A percentile compares a stretch with the other conserved stretches of the same genome.
Conservation (phyloP, 441 rosid genomes). For the Populus hybrid region DNA sequence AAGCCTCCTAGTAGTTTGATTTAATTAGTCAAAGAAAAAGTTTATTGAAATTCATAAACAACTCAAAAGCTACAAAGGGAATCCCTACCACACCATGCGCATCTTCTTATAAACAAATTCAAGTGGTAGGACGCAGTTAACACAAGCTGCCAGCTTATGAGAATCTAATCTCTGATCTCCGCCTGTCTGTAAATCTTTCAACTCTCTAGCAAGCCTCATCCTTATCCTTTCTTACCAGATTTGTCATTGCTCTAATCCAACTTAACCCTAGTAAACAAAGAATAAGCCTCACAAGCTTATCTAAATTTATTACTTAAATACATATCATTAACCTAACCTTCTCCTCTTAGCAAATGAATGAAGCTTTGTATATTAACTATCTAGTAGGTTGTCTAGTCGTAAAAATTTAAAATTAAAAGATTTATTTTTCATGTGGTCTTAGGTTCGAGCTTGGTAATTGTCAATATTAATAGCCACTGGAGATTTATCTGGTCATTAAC, state of each 20-base stretch:
- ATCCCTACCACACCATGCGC: slow-evolving; percentile 42
- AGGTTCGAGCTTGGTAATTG: too few species aligned
- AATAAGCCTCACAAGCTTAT: not conserved
- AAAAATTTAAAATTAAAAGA: too few species aligned
- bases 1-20: not conserved
- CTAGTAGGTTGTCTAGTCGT: too few species aligned
- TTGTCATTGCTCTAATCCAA: slow-evolving; percentile 18
- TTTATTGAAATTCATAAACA: slow-evolving; percentile 27
- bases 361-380: not conserved
- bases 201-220: slow-evolving; percentile 30
- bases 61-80: slow-evolving; percentile 36
- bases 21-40: slow-evolving; percentile 16
- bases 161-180: slow-evolving; percentile 29
- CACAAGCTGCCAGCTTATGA: slow-evolving; percentile 22
- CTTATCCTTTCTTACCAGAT: slow-evolving; percentile 41
- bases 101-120: slow-evolving; percentile 17
- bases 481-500: too few species aligned
- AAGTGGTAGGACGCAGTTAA: slow-evolving; percentile 22
- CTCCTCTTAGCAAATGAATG: not conserved
- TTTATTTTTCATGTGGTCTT: too few species aligned
- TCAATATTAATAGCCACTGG: too few species aligned
- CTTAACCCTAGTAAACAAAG: slow-evolving; percentile 24
- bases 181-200: not conserved
- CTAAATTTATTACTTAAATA: slow-evolving; percentile 4
- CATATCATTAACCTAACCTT: slow-evolving; percentile 3